Conservation (phyloP, 768 basidiomycete genomes). For the Astraeus odoratus region DNA sequence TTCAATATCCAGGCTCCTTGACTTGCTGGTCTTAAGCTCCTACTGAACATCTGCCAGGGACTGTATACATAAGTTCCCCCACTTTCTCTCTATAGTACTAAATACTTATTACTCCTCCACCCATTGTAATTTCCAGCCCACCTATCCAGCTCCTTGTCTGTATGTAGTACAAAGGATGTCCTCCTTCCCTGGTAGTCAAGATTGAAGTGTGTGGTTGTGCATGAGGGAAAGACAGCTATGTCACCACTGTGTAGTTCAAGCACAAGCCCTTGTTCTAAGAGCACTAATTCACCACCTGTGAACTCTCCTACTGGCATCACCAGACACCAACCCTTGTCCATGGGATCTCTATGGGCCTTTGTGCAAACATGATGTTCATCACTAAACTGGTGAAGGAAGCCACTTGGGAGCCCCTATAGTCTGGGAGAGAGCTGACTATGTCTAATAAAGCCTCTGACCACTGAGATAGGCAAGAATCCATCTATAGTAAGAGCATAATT, state of each 20-base stretch:
- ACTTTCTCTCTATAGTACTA: not conserved
- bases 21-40: too few relatives aligned
- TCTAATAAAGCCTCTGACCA: too few relatives aligned
- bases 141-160: slow-evolving; percentile 1
- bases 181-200: slow-evolving; percentile 2
- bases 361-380: slow-evolving; percentile 8
- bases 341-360: not conserved
- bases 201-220: slow-evolving; percentile 4
- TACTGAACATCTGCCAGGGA: too few relatives aligned
- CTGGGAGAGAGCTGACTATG: too few relatives aligned
- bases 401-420: too few relatives aligned
- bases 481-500: too few relatives aligned
- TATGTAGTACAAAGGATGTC: slow-evolving; percentile 4
- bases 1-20: too few relatives aligned
- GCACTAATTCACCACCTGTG: not conserved
- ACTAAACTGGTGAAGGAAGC: slow-evolving; percentile 1
- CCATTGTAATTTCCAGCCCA: slow-evolving; percentile 1
- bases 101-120: not conserved
- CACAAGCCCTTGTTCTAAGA: slow-evolving; percentile 5
- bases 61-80: too few relatives aligned
- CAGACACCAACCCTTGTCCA: not conserved
- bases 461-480: too few relatives aligned
- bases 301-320: not conserved
- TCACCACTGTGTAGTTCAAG: slow-evolving; percentile 1
- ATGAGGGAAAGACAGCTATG: slow-evolving; percentile 3